A percentile compares a stretch with the other conserved stretches of the same genome.
phyloP scores from a whole-genome alignment of 202 grass and related monocot species.

The Panicum virgatum region DNA sequence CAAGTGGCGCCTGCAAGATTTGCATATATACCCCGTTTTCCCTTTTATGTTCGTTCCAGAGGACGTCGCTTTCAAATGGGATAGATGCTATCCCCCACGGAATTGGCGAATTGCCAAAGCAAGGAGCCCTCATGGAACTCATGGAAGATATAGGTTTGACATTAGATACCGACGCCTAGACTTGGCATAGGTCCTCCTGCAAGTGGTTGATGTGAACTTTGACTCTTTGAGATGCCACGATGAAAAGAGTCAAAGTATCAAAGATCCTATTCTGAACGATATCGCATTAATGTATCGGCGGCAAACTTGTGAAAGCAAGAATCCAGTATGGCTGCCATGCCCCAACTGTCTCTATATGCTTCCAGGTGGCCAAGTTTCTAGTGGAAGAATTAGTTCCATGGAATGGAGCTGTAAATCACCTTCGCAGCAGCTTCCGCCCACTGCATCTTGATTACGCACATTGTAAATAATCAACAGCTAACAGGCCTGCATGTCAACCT shows the following conservation, averaged over 20 bases:
- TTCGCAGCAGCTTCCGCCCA: not conserved
- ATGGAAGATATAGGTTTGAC: slow-evolving; percentile 14
- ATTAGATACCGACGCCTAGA: not conserved
- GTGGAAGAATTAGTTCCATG: slow-evolving; percentile 37
- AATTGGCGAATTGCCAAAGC: not conserved
- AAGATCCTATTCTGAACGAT: slow-evolving; percentile 9
- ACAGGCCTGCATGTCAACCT: not conserved
- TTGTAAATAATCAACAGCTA: not conserved
- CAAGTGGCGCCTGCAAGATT: slow-evolving; percentile 12
- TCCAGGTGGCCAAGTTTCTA: slow-evolving; percentile 6
- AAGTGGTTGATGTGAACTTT: not conserved
- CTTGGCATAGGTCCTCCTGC: not conserved
- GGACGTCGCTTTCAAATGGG: slow-evolving; percentile 26
- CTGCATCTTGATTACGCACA: not conserved
- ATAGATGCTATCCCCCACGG: not conserved
- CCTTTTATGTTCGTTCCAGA: slow-evolving; percentile 12
- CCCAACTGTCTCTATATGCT: not conserved
- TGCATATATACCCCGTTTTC: slow-evolving; percentile 38
- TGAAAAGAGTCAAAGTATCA: slow-evolving; percentile 17
- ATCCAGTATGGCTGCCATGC: not conserved
- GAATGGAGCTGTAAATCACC: not conserved
- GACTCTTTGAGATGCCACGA: not conserved
- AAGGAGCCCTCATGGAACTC: not conserved
- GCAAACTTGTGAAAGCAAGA: slow-evolving; percentile 20
- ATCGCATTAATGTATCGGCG: not conserved